These are phyloP conservation scores for Aspergillus costaricaensis DNA, from an alignment of 2,329 filamentous ascomycete genomes.

Conservation along the genomic window DNA sequence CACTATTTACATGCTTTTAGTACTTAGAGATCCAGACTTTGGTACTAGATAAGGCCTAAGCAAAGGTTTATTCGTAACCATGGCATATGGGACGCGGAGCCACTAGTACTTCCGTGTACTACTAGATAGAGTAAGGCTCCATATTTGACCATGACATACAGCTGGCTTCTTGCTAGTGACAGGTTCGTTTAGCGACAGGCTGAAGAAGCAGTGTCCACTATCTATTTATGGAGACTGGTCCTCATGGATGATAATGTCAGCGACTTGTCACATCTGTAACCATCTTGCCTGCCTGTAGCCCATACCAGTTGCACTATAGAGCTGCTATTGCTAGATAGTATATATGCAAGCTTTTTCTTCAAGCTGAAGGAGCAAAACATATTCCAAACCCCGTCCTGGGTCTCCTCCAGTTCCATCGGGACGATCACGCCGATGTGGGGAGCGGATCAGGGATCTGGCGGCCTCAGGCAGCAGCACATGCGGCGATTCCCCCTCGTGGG, in stretches of 20 bases:
- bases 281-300: background rate
- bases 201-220: background rate
- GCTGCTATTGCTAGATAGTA: too few species aligned
- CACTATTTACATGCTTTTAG: too few species aligned
- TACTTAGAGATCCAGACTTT: too few species aligned
- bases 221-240: background rate
- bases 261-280: background rate
- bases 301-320: background rate
- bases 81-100: too few species aligned
- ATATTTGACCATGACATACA: too few species aligned
- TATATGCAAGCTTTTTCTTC: background rate
- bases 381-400: background rate
- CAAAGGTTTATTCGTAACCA: too few species aligned
- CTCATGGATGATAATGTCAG: background rate
- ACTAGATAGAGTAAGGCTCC: background rate
- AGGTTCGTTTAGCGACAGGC: background rate
- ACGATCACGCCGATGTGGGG: background rate
- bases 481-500: background rate
- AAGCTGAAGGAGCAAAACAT: background rate
- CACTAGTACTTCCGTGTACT: too few species aligned
- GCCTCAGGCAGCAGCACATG: background rate
- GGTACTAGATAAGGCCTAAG: too few species aligned
- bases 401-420: background rate
- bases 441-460: background rate
- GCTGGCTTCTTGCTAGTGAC: background rate